A percentile compares a stretch with the other conserved stretches of the same genome.
Evolutionary conservation across 2,329 filamentous ascomycete genomes (phyloP).

Genomic region (Ophiocordyceps camponoti-floridani): DNA sequence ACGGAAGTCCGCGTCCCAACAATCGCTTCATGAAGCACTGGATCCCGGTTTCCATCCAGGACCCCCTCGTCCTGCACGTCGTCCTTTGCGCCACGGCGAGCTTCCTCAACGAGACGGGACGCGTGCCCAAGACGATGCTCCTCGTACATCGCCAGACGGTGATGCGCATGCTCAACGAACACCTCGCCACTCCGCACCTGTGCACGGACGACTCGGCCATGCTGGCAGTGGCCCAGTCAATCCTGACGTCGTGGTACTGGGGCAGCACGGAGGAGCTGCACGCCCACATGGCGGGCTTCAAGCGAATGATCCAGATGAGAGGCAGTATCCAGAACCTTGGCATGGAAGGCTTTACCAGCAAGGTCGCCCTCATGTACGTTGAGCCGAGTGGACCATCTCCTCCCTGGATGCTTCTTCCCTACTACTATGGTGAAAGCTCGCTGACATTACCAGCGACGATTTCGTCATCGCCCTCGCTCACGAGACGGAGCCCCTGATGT

Average conservation of each 20-base stretch:
- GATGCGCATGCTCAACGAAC: constrained; percentile 27
- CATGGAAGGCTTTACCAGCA: constrained; percentile 26
- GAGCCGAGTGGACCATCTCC: background rate
- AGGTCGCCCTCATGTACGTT: constrained; percentile 26
- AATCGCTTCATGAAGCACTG: constrained; percentile 28
- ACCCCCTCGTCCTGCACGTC: constrained; percentile 28
- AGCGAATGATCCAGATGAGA: constrained; percentile 26
- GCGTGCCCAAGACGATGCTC: constrained; percentile 23
- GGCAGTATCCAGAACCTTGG: constrained; percentile 27
- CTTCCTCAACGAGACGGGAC: constrained; percentile 30
- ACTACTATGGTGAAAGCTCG: background rate
- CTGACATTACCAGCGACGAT: constrained; percentile 19
- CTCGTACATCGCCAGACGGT: constrained; percentile 24
- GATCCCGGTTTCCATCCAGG: constrained; percentile 27
- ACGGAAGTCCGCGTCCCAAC: constrained; percentile 25
- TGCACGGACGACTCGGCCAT: constrained; percentile 26
- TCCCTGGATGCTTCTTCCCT: background rate
- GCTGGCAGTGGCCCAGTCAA: constrained; percentile 28
- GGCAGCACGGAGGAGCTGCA: constrained; percentile 24
- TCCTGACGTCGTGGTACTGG: constrained; percentile 36
- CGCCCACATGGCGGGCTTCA: constrained; percentile 26
- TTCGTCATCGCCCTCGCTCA: constrained; percentile 28
- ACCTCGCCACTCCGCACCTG: constrained; percentile 17
- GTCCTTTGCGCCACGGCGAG: constrained; percentile 31
- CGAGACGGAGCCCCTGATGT: constrained; percentile 24